These are phyloP conservation scores for Pseudomassariella vexata DNA, from an alignment of 2,329 filamentous ascomycete species.

Conservation along the genomic window DNA sequence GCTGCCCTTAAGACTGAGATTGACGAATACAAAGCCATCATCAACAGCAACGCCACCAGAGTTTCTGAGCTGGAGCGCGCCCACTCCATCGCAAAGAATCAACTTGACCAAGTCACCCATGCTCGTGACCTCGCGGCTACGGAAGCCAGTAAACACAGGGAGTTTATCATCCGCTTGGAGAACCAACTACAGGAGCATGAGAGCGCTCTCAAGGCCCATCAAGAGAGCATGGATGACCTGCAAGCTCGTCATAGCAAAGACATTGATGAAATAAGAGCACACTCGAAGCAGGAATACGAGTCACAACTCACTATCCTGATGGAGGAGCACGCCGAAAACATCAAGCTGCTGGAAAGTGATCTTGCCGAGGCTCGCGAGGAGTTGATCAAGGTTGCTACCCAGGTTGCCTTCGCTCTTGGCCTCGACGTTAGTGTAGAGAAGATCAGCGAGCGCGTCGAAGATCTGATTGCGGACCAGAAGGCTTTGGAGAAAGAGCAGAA, in stretches of 20 bases:
- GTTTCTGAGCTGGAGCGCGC: slow-evolving; percentile 70
- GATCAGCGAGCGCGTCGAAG: slow-evolving; percentile 55
- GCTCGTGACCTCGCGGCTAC: slow-evolving; percentile 47
- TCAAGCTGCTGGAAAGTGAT: slow-evolving; percentile 53
- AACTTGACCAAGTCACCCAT: slow-evolving; percentile 62
- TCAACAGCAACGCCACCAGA: slow-evolving; percentile 61
- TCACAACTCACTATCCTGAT: slow-evolving; percentile 53
- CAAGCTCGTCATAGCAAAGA: slow-evolving; percentile 45
- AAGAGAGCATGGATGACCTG: slow-evolving; percentile 44
- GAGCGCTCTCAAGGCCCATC: slow-evolving; percentile 47
- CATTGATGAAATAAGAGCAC: slow-evolving; percentile 39
- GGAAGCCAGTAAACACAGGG: slow-evolving; percentile 39
- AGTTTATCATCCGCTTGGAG: slow-evolving; percentile 48
- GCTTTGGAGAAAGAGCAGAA: slow-evolving; percentile 53
- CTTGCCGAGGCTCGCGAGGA: slow-evolving; percentile 61
- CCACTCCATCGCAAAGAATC: slow-evolving; percentile 58
- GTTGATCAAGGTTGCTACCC: slow-evolving; percentile 57
- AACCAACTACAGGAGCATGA: slow-evolving; percentile 56
- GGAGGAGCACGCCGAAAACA: slow-evolving; percentile 52
- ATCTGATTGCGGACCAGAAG: slow-evolving; percentile 53
- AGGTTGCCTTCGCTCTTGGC: slow-evolving; percentile 55
- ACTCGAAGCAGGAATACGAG: slow-evolving; percentile 51
- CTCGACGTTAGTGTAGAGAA: slow-evolving; percentile 63
- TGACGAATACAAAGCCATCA: slow-evolving; percentile 71
- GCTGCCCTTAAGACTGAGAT: slow-evolving; percentile 66